Evolutionary conservation across 2,329 filamentous ascomycete genomes (phyloP), one percentile per base, ranked within the genome.

Genomic region (Septoria petroselini): DNA sequence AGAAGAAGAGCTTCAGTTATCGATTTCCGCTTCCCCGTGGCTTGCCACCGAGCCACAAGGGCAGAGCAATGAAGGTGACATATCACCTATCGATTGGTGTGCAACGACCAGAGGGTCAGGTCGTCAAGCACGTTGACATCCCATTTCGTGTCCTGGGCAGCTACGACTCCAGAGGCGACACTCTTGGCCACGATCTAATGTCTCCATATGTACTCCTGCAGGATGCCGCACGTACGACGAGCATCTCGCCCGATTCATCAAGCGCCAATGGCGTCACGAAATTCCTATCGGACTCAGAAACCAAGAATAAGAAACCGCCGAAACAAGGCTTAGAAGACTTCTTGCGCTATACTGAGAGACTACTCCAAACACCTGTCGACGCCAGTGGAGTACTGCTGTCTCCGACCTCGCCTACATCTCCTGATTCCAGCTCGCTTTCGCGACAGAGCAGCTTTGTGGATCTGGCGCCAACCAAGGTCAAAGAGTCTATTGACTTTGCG

Each of bases 141-240:
- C 93, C 93, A 0, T 96, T 98, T 65, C 83, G 93, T 34, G 87
- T 98, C 2, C 81, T 97, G 43, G 91, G 91, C 33, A 93, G 91
- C 60, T 91, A 98, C 30, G 94, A 95, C 71, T 82, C 82, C 68
- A 81, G 89, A 60, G 91, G 91, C 57, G 88, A 95, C 62, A 85
- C 95, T 27, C 78, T 96, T 11, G 89, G 90, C 1, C 91, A 98
- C 68, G 91, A 98, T 68, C 75, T 98, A 11, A 95, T 96, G 85
- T 86, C 83, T 31, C 93, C 93, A 0, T 95, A 97, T 65, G 87
- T 97, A 23, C 76, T 97, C 45, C 77, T 97, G 37, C 84, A 84
- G 48, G 91, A 97, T 62, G 81, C 88, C 67, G 91, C 93, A 2
- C 78, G 79, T 50, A 69, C 73, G 48, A 57, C 66, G 34, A 66